Percentiles rank a stretch among this genome's conserved stretches.
phyloP scores from a whole-genome alignment of 2,329 filamentous ascomycete species.

The Fusarium pseudonygamai region DNA sequence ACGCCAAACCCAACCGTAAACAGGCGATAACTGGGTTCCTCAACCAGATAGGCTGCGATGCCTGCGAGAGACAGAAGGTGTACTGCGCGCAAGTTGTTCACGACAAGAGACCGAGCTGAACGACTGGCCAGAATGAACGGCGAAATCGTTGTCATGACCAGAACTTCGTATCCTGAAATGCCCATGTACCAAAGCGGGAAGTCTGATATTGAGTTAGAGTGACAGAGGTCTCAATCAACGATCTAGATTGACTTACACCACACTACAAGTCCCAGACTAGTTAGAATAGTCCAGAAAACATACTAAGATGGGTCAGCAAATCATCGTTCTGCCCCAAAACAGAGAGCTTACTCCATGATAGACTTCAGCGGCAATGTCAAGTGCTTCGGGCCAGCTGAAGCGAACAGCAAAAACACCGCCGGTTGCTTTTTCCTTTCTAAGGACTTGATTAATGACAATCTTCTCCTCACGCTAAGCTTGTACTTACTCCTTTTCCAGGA shows the following conservation, averaged over 20 bases:
- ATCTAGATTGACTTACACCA: slow-evolving; percentile 77
- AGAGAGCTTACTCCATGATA: slow-evolving; percentile 81
- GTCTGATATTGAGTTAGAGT: slow-evolving; percentile 59
- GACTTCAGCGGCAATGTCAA: slow-evolving; percentile 87
- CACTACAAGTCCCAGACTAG: slow-evolving; percentile 85
- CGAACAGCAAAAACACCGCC: slow-evolving; percentile 74
- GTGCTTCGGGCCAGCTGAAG: slow-evolving; percentile 77
- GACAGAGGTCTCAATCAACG: background rate
- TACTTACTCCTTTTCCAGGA: slow-evolving; percentile 79
- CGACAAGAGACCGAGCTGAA: slow-evolving; percentile 72
- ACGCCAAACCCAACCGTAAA: slow-evolving; percentile 85
- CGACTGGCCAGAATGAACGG: slow-evolving; percentile 80
- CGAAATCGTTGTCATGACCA: slow-evolving; percentile 85
- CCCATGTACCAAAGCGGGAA: slow-evolving; percentile 99
- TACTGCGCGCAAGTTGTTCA: slow-evolving; percentile 73
- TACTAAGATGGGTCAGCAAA: slow-evolving; percentile 64
- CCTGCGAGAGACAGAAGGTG: slow-evolving; percentile 83
- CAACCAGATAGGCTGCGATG: slow-evolving; percentile 80
- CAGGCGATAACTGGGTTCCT: slow-evolving; percentile 77
- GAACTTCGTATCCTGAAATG: slow-evolving; percentile 92
- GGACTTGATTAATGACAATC: slow-evolving; percentile 32
- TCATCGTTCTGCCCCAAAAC: background rate
- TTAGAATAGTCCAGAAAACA: slow-evolving; percentile 95
- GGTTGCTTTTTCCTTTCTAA: slow-evolving; percentile 79
- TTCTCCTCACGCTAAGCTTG: background rate